Evolutionary conservation across 2,329 filamentous ascomycete genomes (phyloP), one percentile per base, ranked within the genome.

Genomic region (Leptographium flavum): DNA sequence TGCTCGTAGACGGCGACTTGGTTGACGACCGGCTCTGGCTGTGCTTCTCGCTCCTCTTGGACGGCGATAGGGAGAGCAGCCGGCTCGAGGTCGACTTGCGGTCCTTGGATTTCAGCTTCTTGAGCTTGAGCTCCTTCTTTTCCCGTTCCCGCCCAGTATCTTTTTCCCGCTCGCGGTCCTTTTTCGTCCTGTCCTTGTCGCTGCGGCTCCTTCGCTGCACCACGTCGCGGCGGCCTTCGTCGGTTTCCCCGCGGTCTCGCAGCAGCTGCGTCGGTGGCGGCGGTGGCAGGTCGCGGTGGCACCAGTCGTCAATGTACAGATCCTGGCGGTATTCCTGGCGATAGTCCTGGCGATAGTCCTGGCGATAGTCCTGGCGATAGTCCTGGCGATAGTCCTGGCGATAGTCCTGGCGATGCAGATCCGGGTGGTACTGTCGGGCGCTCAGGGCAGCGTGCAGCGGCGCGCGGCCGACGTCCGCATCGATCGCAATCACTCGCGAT

Each of bases 241-340:
- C 45, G 14, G 39, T 17, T 4, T 45, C 44, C 7, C 39, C 44
- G 13, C 28, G 27, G 21, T 47, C 36, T 8, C 27, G 27, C 14
- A 51, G 45, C n/a, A 48, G 27, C 0, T 47, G 49, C 14, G 48
- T 13, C 5, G 28, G 15, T 5, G 49, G 49, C 14, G 48, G 44
- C 5, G 49, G 47, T 2, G 50, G 50, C 22, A 52, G 45, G 40
- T 48, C 41, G 19, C 47, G 51, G 32, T 52, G 43, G 8, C 32
- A 47, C 55, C 43, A 44, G 43, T 47, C 47, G 9, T 45, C 45
- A 11, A 27, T 19, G 17, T 31, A 37, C 17, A 30, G 19, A 9
- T 38, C 45, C 22, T 19, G 45, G 15, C 48, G 36, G 37, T n/a
- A n/a, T n/a, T n/a, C n/a, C n/a, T n/a, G n/a, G n/a, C n/a, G n/a